phyloP scores from a whole-genome alignment of 768 basidiomycete genomes.

The Candolleomyces aberdarensis region DNA sequence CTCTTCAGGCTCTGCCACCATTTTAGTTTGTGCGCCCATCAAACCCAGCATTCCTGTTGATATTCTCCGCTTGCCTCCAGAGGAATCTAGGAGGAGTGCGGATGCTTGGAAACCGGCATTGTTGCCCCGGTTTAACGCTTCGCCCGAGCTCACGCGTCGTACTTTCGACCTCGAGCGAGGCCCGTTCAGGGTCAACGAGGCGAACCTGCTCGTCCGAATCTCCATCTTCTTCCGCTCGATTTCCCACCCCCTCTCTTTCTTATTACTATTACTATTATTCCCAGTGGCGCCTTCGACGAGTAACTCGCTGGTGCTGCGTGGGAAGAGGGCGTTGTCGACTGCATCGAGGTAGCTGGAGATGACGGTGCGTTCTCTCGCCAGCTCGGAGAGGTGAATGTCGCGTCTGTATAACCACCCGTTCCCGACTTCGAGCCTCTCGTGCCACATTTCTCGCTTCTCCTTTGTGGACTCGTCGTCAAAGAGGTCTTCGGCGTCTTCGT shows the following conservation, averaged over 20 bases:
- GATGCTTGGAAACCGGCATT: conserved; percentile 13
- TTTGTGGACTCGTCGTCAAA: conserved; percentile 37
- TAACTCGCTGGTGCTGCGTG: conserved; percentile 27
- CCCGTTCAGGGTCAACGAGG: neutral
- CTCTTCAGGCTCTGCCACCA: conserved; percentile 57
- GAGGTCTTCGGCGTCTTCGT: conserved; percentile 52
- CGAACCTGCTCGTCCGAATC: conserved; percentile 24
- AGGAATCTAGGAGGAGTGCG: conserved; percentile 8
- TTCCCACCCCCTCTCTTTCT: conserved; percentile 46
- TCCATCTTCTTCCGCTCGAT: conserved; percentile 44
- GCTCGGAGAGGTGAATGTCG: conserved; percentile 51
- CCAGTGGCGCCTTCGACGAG: too few species aligned
- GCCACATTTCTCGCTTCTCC: conserved; percentile 73
- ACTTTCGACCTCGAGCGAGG: conserved; percentile 36
- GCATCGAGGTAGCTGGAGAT: conserved; percentile 65
- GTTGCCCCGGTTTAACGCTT: conserved; percentile 26
- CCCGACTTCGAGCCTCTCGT: conserved; percentile 74
- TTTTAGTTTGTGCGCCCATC: conserved; percentile 35
- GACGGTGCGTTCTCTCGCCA: conserved; percentile 54
- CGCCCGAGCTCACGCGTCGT: conserved; percentile 48
- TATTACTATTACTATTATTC: conserved; percentile 17
- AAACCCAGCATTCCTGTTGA: conserved; percentile 59
- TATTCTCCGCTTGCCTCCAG: conserved; percentile 45
- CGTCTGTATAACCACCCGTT: conserved; percentile 82
- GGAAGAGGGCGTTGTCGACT: conserved; percentile 80